Percentiles rank a stretch among this genome's conserved stretches.
phyloP scores from a whole-genome alignment of 2,329 filamentous ascomycete species.

The Xylaria sp. region DNA sequence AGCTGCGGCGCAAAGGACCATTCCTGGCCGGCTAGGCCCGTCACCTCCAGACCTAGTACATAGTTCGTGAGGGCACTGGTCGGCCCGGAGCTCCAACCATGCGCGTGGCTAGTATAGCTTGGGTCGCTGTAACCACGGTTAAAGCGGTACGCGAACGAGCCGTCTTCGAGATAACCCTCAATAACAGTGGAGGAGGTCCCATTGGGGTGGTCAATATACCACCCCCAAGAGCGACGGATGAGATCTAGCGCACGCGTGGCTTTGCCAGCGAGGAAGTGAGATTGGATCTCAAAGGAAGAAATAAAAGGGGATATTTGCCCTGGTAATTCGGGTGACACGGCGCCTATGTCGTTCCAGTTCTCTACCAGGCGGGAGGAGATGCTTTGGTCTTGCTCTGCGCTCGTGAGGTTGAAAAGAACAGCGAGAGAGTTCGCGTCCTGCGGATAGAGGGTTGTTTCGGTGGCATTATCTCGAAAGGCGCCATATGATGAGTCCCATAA shows the following conservation, averaged over 20 bases:
- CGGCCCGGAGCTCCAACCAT: slow-evolving; percentile 57
- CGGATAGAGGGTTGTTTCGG: slow-evolving; percentile 54
- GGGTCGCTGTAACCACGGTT: slow-evolving; percentile 57
- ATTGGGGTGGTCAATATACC: slow-evolving; percentile 62
- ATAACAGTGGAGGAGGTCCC: slow-evolving; percentile 64
- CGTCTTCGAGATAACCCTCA: slow-evolving; percentile 62
- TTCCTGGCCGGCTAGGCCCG: slow-evolving; percentile 42
- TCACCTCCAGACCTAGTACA: slow-evolving; percentile 51
- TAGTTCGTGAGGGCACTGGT: slow-evolving; percentile 52
- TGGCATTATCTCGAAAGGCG: slow-evolving; percentile 57
- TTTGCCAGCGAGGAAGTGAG: slow-evolving; percentile 55
- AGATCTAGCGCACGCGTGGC: slow-evolving; percentile 59
- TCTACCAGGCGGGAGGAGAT: slow-evolving; percentile 52
- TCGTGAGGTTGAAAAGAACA: slow-evolving; percentile 54
- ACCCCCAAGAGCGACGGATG: slow-evolving; percentile 63
- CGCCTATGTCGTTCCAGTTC: slow-evolving; percentile 57
- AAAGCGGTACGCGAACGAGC: slow-evolving; percentile 62
- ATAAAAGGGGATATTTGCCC: slow-evolving; percentile 65
- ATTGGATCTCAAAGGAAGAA: slow-evolving; percentile 64
- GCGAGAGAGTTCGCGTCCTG: slow-evolving; percentile 66
- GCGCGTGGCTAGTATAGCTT: slow-evolving; percentile 53
- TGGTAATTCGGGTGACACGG: slow-evolving; percentile 56
- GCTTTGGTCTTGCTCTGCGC: slow-evolving; percentile 40
- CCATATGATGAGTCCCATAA: slow-evolving; percentile 56
- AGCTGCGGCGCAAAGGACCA: slow-evolving; percentile 49